A percentile compares a stretch with the other conserved stretches of the same genome.
Evolutionary conservation across 2,329 filamentous ascomycete species (phyloP).

Genomic region (Colletotrichum sp.): DNA sequence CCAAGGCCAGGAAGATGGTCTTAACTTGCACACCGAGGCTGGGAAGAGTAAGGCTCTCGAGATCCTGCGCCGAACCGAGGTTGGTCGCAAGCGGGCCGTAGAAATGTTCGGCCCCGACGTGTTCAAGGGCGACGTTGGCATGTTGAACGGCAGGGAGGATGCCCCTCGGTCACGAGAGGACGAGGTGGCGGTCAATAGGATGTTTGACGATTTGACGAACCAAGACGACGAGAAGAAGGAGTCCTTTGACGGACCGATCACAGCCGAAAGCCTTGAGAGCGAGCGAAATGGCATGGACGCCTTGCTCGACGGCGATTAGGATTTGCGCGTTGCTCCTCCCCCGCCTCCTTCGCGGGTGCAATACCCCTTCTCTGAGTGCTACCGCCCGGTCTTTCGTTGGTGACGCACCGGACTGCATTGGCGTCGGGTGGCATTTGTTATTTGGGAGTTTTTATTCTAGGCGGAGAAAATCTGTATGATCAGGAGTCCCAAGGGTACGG

Average conservation of each 20-base stretch:
- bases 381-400: neutral
- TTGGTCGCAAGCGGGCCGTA: conserved; percentile 55
- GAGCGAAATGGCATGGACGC: conserved; percentile 54
- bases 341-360: neutral
- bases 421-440: neutral
- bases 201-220: conserved; percentile 63
- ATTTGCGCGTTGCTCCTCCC: neutral
- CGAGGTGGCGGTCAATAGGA: conserved; percentile 55
- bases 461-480: conserved; percentile 1
- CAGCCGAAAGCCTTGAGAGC: conserved; percentile 47
- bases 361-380: neutral
- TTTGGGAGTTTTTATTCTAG: neutral
- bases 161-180: conserved; percentile 38
- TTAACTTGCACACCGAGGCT: conserved; percentile 49
- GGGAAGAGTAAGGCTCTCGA: conserved; percentile 58
- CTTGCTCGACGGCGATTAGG: conserved; percentile 47
- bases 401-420: neutral
- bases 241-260: conserved; percentile 36
- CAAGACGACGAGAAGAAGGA: conserved; percentile 54
- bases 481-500: neutral
- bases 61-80: conserved; percentile 55
- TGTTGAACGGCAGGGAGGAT: conserved; percentile 21
- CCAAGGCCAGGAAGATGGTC: conserved; percentile 48
- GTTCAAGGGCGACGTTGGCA: conserved; percentile 40
- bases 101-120: conserved; percentile 56